Conservation (phyloP, 2,329 filamentous ascomycete species). For the Fusarium guadeloupense region DNA sequence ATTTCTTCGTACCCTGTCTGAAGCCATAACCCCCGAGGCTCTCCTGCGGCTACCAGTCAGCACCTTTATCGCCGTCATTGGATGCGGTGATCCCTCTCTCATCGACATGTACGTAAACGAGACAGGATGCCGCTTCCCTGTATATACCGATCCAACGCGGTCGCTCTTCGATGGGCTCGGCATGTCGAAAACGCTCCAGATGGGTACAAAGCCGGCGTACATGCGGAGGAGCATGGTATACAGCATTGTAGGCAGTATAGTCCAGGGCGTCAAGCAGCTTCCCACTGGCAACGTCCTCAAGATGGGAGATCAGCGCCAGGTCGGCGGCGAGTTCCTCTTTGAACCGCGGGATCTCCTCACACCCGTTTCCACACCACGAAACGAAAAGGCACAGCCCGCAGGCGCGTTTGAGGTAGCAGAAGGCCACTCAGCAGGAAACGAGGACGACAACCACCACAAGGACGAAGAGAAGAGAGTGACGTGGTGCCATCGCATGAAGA, state of each 20-base stretch:
- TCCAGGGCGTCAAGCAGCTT: conserved; percentile 68
- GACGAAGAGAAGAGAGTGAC: conserved; percentile 68
- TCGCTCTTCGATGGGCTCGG: conserved; percentile 73
- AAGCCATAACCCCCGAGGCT: conserved; percentile 62
- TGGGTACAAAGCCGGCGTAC: conserved; percentile 71
- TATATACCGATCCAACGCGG: conserved; percentile 78
- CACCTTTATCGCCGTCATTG: conserved; percentile 74
- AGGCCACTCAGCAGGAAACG: conserved; percentile 1
- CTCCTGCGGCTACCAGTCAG: conserved; percentile 61
- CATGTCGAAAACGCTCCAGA: conserved; percentile 71
- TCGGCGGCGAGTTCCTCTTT: conserved; percentile 83
- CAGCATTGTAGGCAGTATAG: conserved; percentile 60
- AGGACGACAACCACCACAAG: conserved; percentile 14
- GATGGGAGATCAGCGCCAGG: conserved; percentile 72
- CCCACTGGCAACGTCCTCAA: conserved; percentile 67
- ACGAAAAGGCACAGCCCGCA: conserved; percentile 43
- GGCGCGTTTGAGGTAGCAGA: conserved; percentile 33
- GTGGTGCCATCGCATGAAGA: conserved; percentile 86
- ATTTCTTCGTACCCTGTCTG: conserved; percentile 71
- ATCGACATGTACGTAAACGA: conserved; percentile 72
- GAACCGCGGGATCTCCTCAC: conserved; percentile 61
- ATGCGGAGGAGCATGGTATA: conserved; percentile 64
- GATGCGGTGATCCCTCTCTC: conserved; percentile 74
- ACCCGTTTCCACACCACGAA: conserved; percentile 56
- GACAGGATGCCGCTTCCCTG: conserved; percentile 74